Evolutionary conservation across 2,329 filamentous ascomycete genomes (phyloP).

Genomic region (Aspergillus sclerotialis): DNA sequence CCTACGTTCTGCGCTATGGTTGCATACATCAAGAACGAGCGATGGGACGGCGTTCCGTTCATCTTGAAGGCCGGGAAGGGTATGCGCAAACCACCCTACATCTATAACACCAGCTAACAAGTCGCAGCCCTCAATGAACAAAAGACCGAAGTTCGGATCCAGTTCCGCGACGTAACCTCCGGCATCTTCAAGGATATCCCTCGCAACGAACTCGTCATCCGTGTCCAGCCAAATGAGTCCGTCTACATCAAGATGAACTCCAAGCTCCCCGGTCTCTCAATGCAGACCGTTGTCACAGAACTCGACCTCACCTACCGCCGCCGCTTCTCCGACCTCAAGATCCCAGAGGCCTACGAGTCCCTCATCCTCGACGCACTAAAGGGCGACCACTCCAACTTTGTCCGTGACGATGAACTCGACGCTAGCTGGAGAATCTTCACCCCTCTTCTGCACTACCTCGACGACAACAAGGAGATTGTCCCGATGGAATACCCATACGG

Average conservation of each 20-base stretch:
- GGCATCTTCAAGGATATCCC: slow-evolving; percentile 99
- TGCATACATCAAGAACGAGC: slow-evolving; percentile 98
- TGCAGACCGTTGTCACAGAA: slow-evolving; percentile 98
- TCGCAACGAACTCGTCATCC: slow-evolving; percentile 97
- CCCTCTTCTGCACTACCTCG: slow-evolving; percentile 92
- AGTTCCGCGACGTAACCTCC: slow-evolving; percentile 98
- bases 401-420: slow-evolving; percentile 92
- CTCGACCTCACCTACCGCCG: slow-evolving; percentile 96
- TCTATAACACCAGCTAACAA: slow-evolving; percentile 10
- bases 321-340: slow-evolving; percentile 98
- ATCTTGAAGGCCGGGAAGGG: slow-evolving; percentile 97
- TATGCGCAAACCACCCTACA: slow-evolving; percentile 14
- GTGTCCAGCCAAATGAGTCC: slow-evolving; percentile 98
- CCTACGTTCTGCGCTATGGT: slow-evolving; percentile 97
- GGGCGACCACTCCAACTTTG: slow-evolving; percentile 99
- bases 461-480: slow-evolving; percentile 98
- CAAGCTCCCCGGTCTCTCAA: slow-evolving; percentile 94
- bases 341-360: slow-evolving; percentile 97
- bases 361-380: slow-evolving; percentile 95
- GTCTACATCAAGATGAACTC: slow-evolving; percentile 99
- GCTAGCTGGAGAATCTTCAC: slow-evolving; percentile 99
- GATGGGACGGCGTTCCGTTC: slow-evolving; percentile 98
- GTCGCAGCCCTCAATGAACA: slow-evolving; percentile 82
- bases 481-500: slow-evolving; percentile 99
- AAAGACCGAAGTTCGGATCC: slow-evolving; percentile 98